phyloP scores from a whole-genome alignment of 495 filamentous ascomycete species.

The Aspergillus homomorphus region DNA sequence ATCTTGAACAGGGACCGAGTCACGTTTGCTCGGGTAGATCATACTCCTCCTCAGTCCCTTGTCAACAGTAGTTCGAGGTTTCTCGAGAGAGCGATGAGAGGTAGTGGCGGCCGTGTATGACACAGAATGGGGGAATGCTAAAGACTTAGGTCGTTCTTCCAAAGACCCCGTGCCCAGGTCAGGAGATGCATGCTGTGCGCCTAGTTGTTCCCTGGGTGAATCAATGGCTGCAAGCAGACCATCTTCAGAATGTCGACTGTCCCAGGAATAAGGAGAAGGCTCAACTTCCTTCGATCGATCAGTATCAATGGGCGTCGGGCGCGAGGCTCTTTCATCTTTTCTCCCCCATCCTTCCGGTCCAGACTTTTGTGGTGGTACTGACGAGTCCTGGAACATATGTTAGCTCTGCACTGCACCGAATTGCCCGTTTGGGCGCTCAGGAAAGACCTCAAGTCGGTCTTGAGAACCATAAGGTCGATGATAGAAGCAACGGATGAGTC shows the following conservation, averaged over 20 bases:
- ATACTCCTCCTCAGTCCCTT: constrained; percentile 47
- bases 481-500: not conserved
- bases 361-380: constrained; percentile 14
- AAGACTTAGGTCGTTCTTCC: constrained; percentile 18
- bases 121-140: constrained; percentile 25
- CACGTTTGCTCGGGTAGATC: constrained; percentile 41
- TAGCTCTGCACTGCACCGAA: constrained; percentile 10
- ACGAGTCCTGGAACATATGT: constrained; percentile 24
- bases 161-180: constrained; percentile 6
- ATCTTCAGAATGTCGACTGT: constrained; percentile 63
- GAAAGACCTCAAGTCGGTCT: not conserved
- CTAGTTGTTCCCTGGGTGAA: constrained; percentile 19
- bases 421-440: not conserved
- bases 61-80: constrained; percentile 31
- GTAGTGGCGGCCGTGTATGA: constrained; percentile 27
- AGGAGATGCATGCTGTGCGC: not conserved
- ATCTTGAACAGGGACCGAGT: constrained; percentile 52
- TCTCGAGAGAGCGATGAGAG: constrained; percentile 37
- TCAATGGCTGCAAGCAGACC: constrained; percentile 45
- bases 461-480: not conserved
- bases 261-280: constrained; percentile 65
- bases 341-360: constrained; percentile 19
- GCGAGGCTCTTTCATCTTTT: constrained; percentile 21
- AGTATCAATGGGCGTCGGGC: constrained; percentile 56
- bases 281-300: constrained; percentile 55